Evolutionary conservation across 2,329 filamentous ascomycete genomes (phyloP), one percentile per base, ranked within the genome.

Genomic region (Botrytis hyacinthi): DNA sequence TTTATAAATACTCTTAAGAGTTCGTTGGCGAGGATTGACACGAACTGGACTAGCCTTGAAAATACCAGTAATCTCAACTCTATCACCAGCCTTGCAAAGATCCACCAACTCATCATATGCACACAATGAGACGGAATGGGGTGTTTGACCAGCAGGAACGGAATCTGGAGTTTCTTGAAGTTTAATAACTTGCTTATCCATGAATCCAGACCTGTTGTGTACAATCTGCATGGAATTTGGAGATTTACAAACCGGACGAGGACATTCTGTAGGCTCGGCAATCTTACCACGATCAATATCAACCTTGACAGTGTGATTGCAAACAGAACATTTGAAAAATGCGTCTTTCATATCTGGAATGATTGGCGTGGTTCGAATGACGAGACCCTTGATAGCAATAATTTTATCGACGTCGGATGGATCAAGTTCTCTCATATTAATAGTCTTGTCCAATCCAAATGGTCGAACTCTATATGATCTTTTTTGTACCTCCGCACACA

Each of bases 291-390:
- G 92, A 81, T 99, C 96, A 79, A 99, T 92, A 73, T 94, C 92
- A 72, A 98, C 94, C 76, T 92, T 93, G 75, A 97, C 90, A 6
- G 93, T 95, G 83, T 98, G 94, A 79, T 94, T 94, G 84, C 96
- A 99, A 40, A 95, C 90, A 74, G 94, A 93, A 84, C 96, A 99
- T 76, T 93, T 92, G 89, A 99, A 99, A 84, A 97, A 98, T 0
- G 96, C 96, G 81, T 97, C 93, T 84, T 97, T 98, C 97, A 99
- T 99, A 79, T 99, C 96, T 0, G 96, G 96, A 76, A 99, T 98
- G 77, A 99, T 93, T 0, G 96, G 94, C 0, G 96, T 98, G 4
- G 96, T 93, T 75, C 96, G 91, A 80, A 99, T 99, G 75, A 99
- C 96, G 26, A 99, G 87, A 63, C 96, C 96, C 83, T 98, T 99